A percentile compares a stretch with the other conserved stretches of the same genome.
These are phyloP conservation scores for Oryza rufipogon DNA, from an alignment of 176 grass and related monocot genomes.

Conservation along the genomic window DNA sequence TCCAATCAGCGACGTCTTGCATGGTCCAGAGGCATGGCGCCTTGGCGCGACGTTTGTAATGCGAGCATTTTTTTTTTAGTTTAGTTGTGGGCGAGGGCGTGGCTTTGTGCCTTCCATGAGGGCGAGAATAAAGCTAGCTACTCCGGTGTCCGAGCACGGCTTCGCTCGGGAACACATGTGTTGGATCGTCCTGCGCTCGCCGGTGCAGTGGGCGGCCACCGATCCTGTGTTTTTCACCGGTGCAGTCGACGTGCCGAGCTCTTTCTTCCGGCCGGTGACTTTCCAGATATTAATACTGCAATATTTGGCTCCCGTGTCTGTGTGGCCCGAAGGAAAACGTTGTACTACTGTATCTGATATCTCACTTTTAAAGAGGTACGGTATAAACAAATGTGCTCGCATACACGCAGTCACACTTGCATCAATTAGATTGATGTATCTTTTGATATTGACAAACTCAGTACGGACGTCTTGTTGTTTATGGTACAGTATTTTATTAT, in stretches of 20 bases:
- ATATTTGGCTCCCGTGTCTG: neutral
- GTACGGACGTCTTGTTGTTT: too few relatives aligned
- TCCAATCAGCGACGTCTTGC: neutral
- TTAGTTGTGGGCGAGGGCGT: neutral
- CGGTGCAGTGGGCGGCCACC: neutral
- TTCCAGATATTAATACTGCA: neutral
- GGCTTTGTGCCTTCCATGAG: neutral
- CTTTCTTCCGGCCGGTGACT: neutral
- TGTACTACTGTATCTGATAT: neutral
- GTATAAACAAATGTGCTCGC: too few relatives aligned
- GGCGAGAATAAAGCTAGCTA: conserved; percentile 40
- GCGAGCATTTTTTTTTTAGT: neutral
- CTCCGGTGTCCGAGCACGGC: neutral
- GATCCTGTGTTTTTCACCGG: neutral
- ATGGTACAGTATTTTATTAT: too few relatives aligned
- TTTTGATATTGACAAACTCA: too few relatives aligned
- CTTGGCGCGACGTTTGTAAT: neutral
- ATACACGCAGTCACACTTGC: too few relatives aligned
- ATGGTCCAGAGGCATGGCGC: neutral
- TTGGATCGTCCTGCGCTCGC: neutral
- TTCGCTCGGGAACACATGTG: conserved; percentile 26
- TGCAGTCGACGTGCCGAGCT: neutral
- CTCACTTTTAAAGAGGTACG: too few relatives aligned
- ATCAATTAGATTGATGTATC: too few relatives aligned
- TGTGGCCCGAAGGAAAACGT: neutral